Conservation (phyloP, 2,329 filamentous ascomycete species). For the Cordyceps javanica region DNA sequence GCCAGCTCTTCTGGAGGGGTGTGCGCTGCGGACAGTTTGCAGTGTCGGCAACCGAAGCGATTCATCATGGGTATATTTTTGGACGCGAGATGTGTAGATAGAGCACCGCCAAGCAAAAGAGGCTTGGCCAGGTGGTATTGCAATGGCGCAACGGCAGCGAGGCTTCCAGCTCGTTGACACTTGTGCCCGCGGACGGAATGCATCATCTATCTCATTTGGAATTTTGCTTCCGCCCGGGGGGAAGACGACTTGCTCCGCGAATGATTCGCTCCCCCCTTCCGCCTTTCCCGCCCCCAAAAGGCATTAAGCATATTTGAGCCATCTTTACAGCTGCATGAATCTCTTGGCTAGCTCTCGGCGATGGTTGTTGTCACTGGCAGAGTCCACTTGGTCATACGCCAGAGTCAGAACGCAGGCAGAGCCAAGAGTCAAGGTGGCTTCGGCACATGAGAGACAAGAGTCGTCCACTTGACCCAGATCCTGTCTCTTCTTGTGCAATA, state of each 20-base stretch:
- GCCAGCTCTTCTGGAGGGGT: background rate
- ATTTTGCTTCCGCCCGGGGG: too few relatives aligned
- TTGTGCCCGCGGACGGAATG: too few relatives aligned
- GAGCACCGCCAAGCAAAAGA: background rate
- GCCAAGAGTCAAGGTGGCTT: background rate
- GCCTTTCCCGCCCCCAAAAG: background rate
- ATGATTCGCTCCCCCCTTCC: background rate
- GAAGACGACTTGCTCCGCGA: background rate
- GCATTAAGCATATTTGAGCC: background rate
- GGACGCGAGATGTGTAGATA: background rate
- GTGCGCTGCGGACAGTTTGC: background rate
- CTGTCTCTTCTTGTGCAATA: background rate
- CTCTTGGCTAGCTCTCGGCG: background rate
- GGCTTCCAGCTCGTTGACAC: background rate
- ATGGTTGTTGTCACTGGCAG: background rate
- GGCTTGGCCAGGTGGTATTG: background rate
- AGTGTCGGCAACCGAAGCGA: background rate
- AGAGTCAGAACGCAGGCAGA: background rate
- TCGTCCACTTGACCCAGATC: background rate
- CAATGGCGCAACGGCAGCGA: background rate
- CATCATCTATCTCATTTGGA: too few relatives aligned
- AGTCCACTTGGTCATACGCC: background rate
- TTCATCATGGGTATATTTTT: background rate
- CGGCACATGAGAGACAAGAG: background rate
- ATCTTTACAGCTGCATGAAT: background rate